These are phyloP conservation scores for Suillus paluster DNA, from an alignment of 768 basidiomycete species.

Conservation along the genomic window DNA sequence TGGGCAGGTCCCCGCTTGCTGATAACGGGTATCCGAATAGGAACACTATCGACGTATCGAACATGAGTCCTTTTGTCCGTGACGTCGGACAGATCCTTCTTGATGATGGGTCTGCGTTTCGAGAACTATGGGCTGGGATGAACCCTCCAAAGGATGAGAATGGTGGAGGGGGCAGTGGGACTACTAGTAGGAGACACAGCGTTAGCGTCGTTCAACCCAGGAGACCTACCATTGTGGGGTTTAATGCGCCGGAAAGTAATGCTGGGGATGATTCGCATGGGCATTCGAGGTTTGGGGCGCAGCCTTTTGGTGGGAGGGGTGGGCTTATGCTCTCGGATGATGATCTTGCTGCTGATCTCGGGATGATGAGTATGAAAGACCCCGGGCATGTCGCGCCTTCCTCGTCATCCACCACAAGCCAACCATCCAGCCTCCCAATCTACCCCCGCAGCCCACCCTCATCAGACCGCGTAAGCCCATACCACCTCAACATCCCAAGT, in stretches of 20 bases:
- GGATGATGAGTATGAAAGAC: slow-evolving; percentile 58
- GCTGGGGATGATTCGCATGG: slow-evolving; percentile 42
- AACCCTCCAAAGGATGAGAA: slow-evolving; percentile 66
- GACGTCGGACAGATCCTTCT: slow-evolving; percentile 80
- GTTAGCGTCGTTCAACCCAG: slow-evolving; percentile 83
- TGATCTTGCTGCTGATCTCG: slow-evolving; percentile 76
- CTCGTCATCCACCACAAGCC: slow-evolving; percentile 49
- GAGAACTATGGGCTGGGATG: slow-evolving; percentile 79
- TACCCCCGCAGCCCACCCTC: slow-evolving; percentile 69
- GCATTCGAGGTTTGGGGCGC: slow-evolving; percentile 32
- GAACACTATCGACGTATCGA: slow-evolving; percentile 61
- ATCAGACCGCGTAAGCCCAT: slow-evolving; percentile 56
- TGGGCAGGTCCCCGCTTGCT: slow-evolving; percentile 60
- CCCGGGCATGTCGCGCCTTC: slow-evolving; percentile 27
- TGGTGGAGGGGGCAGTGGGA: slow-evolving; percentile 71
- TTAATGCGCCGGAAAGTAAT: slow-evolving; percentile 60
- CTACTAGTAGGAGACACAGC: slow-evolving; percentile 82
- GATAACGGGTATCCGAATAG: slow-evolving; percentile 52
- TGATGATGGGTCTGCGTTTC: slow-evolving; percentile 73
- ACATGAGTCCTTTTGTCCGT: slow-evolving; percentile 85
- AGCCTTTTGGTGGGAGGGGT: slow-evolving; percentile 49
- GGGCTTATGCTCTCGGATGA: slow-evolving; percentile 78
- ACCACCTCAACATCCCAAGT: slow-evolving; percentile 61
- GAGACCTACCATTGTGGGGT: slow-evolving; percentile 67
- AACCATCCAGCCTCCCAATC: slow-evolving; percentile 77